phyloP scores from a whole-genome alignment of 768 basidiomycete species.

The Lentinula lateritia region DNA sequence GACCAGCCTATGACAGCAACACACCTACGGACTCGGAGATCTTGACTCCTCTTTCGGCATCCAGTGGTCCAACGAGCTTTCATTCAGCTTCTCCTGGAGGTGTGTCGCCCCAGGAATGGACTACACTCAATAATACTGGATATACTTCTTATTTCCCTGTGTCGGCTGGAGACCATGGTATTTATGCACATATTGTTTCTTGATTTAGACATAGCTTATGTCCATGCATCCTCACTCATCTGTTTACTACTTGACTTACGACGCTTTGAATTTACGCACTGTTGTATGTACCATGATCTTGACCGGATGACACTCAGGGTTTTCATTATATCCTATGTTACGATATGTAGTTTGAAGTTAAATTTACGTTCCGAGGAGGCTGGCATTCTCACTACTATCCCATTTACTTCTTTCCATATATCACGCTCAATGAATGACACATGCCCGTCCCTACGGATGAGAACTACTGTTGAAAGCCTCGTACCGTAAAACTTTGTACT shows the following conservation, averaged over 20 bases:
- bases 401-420: constrained; percentile 48
- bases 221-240: background rate
- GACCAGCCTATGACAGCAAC: constrained; percentile 42
- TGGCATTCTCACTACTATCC: constrained; percentile 30
- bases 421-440: constrained; percentile 72
- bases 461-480: constrained; percentile 65
- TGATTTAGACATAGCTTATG: constrained; percentile 21
- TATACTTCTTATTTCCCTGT: constrained; percentile 72
- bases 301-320: background rate
- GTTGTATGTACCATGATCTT: background rate
- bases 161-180: constrained; percentile 39
- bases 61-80: constrained; percentile 43
- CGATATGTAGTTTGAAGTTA: constrained; percentile 34
- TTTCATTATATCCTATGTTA: background rate
- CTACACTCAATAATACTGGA: constrained; percentile 43
- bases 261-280: background rate
- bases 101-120: constrained; percentile 61
- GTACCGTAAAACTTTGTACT: constrained; percentile 50
- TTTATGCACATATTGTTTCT: constrained; percentile 55
- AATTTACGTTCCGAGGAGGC: constrained; percentile 44
- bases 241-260: background rate
- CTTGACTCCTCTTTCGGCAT: constrained; percentile 46
- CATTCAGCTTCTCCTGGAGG: constrained; percentile 28
- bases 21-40: constrained; percentile 64
- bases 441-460: constrained; percentile 50